phyloP scores from a whole-genome alignment of 2,329 filamentous ascomycete genomes.

The Myriosclerotinia scirpicola region DNA sequence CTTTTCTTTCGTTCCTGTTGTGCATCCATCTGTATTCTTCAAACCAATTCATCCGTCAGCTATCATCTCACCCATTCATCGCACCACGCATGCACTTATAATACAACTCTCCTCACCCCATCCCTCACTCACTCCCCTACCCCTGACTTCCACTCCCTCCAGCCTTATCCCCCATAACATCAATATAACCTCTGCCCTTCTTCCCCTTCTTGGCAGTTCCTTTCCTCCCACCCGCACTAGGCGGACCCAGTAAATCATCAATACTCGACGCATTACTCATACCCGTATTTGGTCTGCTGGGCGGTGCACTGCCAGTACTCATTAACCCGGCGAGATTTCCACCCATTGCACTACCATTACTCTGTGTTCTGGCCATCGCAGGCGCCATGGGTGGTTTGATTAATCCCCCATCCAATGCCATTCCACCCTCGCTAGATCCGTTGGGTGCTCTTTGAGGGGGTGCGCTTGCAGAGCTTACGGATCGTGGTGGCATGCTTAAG shows the following conservation, averaged over 20 bases:
- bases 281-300: slow-evolving; percentile 71
- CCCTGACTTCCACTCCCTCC: slow-evolving; percentile 8
- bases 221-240: slow-evolving; percentile 64
- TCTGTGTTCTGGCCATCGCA: slow-evolving; percentile 9
- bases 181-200: slow-evolving; percentile 85
- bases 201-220: slow-evolving; percentile 66
- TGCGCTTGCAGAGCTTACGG: slow-evolving; percentile 15
- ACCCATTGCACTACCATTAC: slow-evolving; percentile 7
- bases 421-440: not conserved
- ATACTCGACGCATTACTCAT: slow-evolving; percentile 93
- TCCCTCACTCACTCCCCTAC: not conserved
- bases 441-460: slow-evolving; percentile 22
- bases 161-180: slow-evolving; percentile 71
- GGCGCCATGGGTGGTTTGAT: slow-evolving; percentile 9
- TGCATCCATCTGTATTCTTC: not conserved
- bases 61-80: not conserved
- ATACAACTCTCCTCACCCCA: not conserved
- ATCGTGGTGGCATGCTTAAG: slow-evolving; percentile 15
- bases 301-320: slow-evolving; percentile 19
- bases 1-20: not conserved
- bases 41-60: not conserved
- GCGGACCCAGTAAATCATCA: slow-evolving; percentile 82
- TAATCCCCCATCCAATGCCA: not conserved
- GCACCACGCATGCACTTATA: slow-evolving; percentile 4
- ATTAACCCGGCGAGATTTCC: slow-evolving; percentile 5